A percentile compares a stretch with the other conserved stretches of the same genome.
phyloP scores from a whole-genome alignment of 768 basidiomycete species.

The Ramaria sp. region DNA sequence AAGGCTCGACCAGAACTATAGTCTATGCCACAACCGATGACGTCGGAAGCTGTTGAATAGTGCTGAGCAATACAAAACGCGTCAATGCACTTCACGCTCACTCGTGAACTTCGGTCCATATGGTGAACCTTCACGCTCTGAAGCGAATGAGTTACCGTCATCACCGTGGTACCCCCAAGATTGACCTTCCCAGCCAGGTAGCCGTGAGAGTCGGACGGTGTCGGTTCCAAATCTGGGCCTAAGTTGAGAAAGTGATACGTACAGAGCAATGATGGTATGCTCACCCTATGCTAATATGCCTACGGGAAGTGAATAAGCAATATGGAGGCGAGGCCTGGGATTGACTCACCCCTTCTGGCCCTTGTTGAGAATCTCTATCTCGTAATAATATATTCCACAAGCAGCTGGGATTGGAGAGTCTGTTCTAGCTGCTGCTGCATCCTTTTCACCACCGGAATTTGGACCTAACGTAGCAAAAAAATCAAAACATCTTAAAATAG shows the following conservation, averaged over 20 bases:
- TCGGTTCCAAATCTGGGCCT: slow-evolving; percentile 50
- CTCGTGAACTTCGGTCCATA: slow-evolving; percentile 79
- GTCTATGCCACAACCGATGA: slow-evolving; percentile 89
- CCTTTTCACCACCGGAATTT: slow-evolving; percentile 54
- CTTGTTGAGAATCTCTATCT: slow-evolving; percentile 75
- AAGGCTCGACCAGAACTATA: slow-evolving; percentile 73
- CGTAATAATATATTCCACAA: slow-evolving; percentile 92
- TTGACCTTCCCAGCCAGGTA: slow-evolving; percentile 78
- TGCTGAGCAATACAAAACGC: background rate
- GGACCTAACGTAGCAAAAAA: slow-evolving; percentile 28
- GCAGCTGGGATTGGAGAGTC: slow-evolving; percentile 68
- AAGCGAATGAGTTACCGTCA: slow-evolving; percentile 69
- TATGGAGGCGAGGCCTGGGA: background rate
- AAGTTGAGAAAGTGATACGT: slow-evolving; percentile 10
- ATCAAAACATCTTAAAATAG: too few relatives aligned
- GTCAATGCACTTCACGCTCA: slow-evolving; percentile 27
- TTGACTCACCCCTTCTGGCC: slow-evolving; percentile 66
- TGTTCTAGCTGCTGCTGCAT: slow-evolving; percentile 78
- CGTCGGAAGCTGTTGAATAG: slow-evolving; percentile 55
- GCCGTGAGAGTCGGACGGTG: slow-evolving; percentile 55
- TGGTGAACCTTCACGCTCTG: slow-evolving; percentile 56
- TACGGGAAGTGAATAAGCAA: slow-evolving; percentile 21
- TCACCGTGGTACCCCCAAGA: slow-evolving; percentile 95
- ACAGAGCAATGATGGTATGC: slow-evolving; percentile 14
- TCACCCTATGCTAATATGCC: slow-evolving; percentile 76